phyloP scores from a whole-genome alignment of 345 rosid species.

The Noccaea bulbosa region DNA sequence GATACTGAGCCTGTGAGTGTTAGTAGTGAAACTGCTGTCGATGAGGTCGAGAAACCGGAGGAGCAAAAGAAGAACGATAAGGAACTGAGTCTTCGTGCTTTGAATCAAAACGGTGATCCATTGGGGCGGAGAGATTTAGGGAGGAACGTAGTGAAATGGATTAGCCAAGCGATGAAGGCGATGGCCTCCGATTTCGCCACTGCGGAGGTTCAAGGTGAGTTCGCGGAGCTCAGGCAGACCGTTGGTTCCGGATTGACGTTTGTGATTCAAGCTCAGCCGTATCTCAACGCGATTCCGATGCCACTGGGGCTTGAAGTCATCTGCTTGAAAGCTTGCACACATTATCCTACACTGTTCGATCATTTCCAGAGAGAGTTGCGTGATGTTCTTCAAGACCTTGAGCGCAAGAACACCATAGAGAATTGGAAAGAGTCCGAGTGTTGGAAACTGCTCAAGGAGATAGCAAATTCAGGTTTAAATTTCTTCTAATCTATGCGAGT shows the following conservation, averaged over 20 bases:
- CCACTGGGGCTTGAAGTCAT: slow-evolving; percentile 79
- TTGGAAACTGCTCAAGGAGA: slow-evolving; percentile 92
- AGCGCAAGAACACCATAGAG: slow-evolving; percentile 52
- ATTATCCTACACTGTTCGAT: slow-evolving; percentile 91
- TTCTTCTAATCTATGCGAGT: not conserved
- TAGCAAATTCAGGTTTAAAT: slow-evolving; percentile 78
- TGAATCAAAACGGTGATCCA: slow-evolving; percentile 84
- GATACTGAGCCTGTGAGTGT: slow-evolving; percentile 22
- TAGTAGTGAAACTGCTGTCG: slow-evolving; percentile 26
- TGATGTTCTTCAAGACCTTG: slow-evolving; percentile 72
- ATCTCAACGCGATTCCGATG: slow-evolving; percentile 81
- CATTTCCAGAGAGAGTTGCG: slow-evolving; percentile 92
- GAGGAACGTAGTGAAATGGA: slow-evolving; percentile 77
- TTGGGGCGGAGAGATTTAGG: slow-evolving; percentile 82
- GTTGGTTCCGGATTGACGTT: slow-evolving; percentile 91
- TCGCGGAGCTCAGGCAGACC: slow-evolving; percentile 67
- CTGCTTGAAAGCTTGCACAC: slow-evolving; percentile 86
- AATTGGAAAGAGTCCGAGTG: slow-evolving; percentile 75
- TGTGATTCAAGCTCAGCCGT: slow-evolving; percentile 87
- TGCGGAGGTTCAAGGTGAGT: slow-evolving; percentile 82
- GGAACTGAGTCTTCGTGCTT: slow-evolving; percentile 40
- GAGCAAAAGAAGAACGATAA: slow-evolving; percentile 32
- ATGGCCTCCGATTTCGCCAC: slow-evolving; percentile 80
- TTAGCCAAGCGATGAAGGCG: slow-evolving; percentile 77
- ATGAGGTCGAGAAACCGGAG: slow-evolving; percentile 12